Conservation (phyloP, 495 filamentous ascomycete species). For the Xanthoparmelia taractica region DNA sequence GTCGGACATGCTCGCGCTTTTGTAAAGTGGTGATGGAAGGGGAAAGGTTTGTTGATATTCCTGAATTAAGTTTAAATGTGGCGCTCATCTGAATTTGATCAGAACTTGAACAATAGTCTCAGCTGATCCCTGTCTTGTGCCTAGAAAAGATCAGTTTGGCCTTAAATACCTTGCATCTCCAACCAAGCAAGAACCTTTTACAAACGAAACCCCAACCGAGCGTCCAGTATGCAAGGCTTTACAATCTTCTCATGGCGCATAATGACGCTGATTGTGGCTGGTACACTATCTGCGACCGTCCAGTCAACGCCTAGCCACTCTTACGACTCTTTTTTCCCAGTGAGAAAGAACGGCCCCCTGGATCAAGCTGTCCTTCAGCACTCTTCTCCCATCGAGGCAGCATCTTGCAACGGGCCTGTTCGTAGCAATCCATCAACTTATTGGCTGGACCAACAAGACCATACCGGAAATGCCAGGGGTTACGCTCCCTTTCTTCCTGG, state of each 20-base stretch:
- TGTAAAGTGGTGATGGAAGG: neutral
- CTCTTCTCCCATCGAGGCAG: neutral
- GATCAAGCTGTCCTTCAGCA: neutral
- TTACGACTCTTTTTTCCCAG: neutral
- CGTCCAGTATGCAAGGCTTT: too few species aligned
- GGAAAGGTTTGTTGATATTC: neutral
- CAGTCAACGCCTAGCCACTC: neutral
- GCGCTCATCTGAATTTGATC: neutral
- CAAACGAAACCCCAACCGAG: too few species aligned
- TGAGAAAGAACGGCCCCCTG: neutral
- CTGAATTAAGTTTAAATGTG: neutral
- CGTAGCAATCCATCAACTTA: neutral
- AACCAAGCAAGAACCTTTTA: neutral
- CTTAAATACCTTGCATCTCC: neutral
- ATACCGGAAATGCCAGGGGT: conserved; percentile 23
- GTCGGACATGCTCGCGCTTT: neutral
- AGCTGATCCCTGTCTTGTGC: too few species aligned
- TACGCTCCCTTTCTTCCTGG: conserved; percentile 34
- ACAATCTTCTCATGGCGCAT: neutral
- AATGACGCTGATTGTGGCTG: neutral
- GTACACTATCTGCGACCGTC: neutral
- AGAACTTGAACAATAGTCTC: too few species aligned
- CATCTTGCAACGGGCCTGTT: neutral
- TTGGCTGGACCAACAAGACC: neutral
- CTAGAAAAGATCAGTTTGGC: neutral